phyloP scores from a whole-genome alignment of 768 basidiomycete species.

The Russula griseocarnosa region DNA sequence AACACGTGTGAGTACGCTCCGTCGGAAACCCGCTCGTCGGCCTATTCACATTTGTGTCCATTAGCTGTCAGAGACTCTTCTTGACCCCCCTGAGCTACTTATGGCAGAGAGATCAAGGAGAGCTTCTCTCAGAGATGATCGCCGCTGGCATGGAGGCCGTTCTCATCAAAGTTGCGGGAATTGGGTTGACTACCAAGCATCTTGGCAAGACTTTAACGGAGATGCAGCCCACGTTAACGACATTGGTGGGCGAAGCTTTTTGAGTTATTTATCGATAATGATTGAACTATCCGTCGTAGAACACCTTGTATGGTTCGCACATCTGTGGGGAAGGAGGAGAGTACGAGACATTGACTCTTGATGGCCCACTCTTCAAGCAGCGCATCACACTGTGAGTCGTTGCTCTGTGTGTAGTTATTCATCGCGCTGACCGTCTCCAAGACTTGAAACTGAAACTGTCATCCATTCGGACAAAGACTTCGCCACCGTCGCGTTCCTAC shows the following conservation, averaged over 20 bases:
- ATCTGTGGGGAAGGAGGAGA: conserved; percentile 98
- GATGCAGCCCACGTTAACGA: conserved; percentile 68
- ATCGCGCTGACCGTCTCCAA: conserved; percentile 32
- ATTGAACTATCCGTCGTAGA: conserved; percentile 42
- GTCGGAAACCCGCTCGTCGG: background rate
- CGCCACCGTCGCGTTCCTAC: conserved; percentile 87
- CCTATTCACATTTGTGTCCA: conserved; percentile 10
- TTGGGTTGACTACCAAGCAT: conserved; percentile 74
- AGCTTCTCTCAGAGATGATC: conserved; percentile 85
- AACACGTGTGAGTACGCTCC: conserved; percentile 78
- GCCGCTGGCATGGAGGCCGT: conserved; percentile 71
- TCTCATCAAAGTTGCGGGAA: conserved; percentile 94
- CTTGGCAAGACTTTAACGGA: conserved; percentile 71
- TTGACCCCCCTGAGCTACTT: conserved; percentile 82
- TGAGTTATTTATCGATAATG: background rate
- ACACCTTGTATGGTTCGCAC: conserved; percentile 80
- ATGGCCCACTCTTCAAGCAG: conserved; percentile 83
- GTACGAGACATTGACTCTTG: conserved; percentile 90
- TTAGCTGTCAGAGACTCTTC: conserved; percentile 74
- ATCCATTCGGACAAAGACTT: conserved; percentile 78
- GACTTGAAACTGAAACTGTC: conserved; percentile 62
- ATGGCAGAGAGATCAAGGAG: conserved; percentile 90
- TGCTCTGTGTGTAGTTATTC: background rate
- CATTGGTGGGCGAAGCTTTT: conserved; percentile 51
- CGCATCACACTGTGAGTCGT: conserved; percentile 60